Base-by-base conservation (phyloP, 2,329 filamentous ascomycete genomes). In the Phaeosphaeria sp. region DNA sequence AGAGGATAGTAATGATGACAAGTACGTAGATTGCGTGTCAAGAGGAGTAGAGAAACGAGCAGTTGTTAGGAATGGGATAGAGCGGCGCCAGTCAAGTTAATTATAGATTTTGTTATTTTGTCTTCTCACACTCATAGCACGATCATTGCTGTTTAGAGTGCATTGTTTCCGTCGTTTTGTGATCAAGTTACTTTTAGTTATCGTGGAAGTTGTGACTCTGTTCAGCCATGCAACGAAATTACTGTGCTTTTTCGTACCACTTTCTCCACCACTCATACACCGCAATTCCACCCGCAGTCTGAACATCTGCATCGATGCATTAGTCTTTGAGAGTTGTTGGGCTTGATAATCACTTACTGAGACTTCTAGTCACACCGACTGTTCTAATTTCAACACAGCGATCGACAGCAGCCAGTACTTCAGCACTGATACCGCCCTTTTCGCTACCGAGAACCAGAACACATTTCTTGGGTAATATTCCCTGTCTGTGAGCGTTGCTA, bases 351-450 rank as follows among this genome's bases (percentile, higher is more conserved):
- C 20, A 61, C 61, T 62, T 58, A 63, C 61, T 85, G 72, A 85
- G 71, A 66, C 82, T 84, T 63, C 83, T 76, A 30, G 83, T 85
- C 6, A 84, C 76, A 0, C 83, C 83, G 49, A 78, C 75, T 59
- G 84, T 84, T 50, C 76, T 74, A 48, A 85, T 83, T 69, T 85
- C 83, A 5, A 85, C 81, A 58, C 83, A 80, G 23, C 81, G 60
- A 74, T 84, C 82, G 50, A 83, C 77, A 56, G 83, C 81, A 0
- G 75, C 74, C 49, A 85, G 61, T 22, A 85, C 76, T 44, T 79
- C 70, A 0, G 77, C 79, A 6, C 80, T 79, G 21, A 85, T 82
- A 0, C 83, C 83, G 54, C 81, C 80, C 64, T 79, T 81, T 70
- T 85, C 83, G 39, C 80, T 82, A 0, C 83, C 83, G 20, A 85